phyloP scores from a whole-genome alignment of 1,139 yeast species.

The Kurtzmaniella quercitrusa region DNA sequence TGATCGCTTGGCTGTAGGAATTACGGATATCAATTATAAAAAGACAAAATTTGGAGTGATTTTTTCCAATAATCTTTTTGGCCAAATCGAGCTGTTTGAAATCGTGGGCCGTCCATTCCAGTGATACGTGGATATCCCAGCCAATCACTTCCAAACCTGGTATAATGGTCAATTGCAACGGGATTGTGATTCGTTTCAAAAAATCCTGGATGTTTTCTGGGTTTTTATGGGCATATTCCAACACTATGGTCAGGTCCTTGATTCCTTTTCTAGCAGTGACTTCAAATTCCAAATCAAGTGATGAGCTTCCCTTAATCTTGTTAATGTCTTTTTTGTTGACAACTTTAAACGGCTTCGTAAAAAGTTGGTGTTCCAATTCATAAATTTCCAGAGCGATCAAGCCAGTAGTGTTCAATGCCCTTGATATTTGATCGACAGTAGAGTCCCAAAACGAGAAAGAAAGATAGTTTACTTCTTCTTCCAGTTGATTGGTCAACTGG shows the following conservation, averaged over 20 bases:
- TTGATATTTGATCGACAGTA: slow-evolving; percentile 59
- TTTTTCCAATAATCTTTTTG: slow-evolving; percentile 6
- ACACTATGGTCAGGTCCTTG: slow-evolving; percentile 57
- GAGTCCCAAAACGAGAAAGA: slow-evolving; percentile 71
- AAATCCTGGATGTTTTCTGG: slow-evolving; percentile 21
- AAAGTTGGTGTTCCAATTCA: slow-evolving; percentile 69
- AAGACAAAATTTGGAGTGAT: slow-evolving; percentile 53
- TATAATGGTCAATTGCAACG: slow-evolving; percentile 63
- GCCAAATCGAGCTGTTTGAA: slow-evolving; percentile 3
- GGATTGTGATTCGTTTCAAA: slow-evolving; percentile 56
- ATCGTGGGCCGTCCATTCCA: slow-evolving; percentile 22
- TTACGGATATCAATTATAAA: slow-evolving; percentile 68
- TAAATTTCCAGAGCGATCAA: slow-evolving; percentile 57
- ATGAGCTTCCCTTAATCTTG: slow-evolving; percentile 30
- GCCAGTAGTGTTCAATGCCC: slow-evolving; percentile 16
- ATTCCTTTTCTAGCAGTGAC: slow-evolving; percentile 73
- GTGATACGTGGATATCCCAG: slow-evolving; percentile 63
- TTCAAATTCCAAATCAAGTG: slow-evolving; percentile 49
- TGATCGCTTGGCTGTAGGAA: slow-evolving; percentile 54
- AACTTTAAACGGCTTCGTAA: slow-evolving; percentile 54
- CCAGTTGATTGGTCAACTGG: slow-evolving; percentile 54
- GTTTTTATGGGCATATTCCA: slow-evolving; percentile 60
- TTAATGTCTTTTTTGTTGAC: slow-evolving; percentile 35
- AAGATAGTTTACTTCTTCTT: slow-evolving; percentile 51
- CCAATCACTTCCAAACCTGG: slow-evolving; percentile 72